Evolutionary conservation across 108 stramenopile species (phyloP).

Genomic region (Bacterosira constricta): DNA sequence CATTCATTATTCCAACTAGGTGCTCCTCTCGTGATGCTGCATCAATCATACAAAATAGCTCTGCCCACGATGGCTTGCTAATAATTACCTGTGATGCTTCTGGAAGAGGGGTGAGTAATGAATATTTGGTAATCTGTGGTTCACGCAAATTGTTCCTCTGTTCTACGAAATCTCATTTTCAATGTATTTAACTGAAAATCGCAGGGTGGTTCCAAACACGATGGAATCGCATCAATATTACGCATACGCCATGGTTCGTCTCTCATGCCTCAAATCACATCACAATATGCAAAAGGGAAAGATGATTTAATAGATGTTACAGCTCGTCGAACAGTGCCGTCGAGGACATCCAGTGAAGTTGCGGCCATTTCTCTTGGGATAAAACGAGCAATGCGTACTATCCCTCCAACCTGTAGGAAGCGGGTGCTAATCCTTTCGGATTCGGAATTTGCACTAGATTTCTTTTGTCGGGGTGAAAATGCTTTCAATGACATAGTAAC

Average conservation of each 20-base stretch:
- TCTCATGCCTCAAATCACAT: background rate
- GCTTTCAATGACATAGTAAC: background rate
- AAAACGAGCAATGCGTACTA: slow-evolving; percentile 20
- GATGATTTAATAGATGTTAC: slow-evolving; percentile 24
- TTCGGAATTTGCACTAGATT: slow-evolving; percentile 38
- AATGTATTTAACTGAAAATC: too few species aligned
- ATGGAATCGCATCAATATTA: slow-evolving; percentile 33
- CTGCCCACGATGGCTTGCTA: slow-evolving; percentile 19
- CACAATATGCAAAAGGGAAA: background rate
- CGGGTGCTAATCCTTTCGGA: slow-evolving; percentile 36
- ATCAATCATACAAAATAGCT: slow-evolving; percentile 15
- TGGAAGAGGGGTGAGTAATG: slow-evolving; percentile 23
- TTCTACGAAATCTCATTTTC: too few species aligned
- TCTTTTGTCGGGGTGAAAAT: background rate
- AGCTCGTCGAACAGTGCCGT: slow-evolving; percentile 24
- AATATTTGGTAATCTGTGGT: too few species aligned
- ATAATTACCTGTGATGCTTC: slow-evolving; percentile 38
- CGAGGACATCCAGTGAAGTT: slow-evolving; percentile 29
- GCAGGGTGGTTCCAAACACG: slow-evolving; percentile 45
- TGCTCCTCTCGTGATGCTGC: slow-evolving; percentile 40
- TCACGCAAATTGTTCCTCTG: too few species aligned
- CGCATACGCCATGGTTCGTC: slow-evolving; percentile 17
- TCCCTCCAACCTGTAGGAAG: slow-evolving; percentile 17
- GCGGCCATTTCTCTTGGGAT: slow-evolving; percentile 44
- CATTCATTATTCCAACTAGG: background rate